Evolutionary conservation across 805 yeast genomes (phyloP), one percentile per base, ranked within the genome.

Genomic region (Candida boidinii): DNA sequence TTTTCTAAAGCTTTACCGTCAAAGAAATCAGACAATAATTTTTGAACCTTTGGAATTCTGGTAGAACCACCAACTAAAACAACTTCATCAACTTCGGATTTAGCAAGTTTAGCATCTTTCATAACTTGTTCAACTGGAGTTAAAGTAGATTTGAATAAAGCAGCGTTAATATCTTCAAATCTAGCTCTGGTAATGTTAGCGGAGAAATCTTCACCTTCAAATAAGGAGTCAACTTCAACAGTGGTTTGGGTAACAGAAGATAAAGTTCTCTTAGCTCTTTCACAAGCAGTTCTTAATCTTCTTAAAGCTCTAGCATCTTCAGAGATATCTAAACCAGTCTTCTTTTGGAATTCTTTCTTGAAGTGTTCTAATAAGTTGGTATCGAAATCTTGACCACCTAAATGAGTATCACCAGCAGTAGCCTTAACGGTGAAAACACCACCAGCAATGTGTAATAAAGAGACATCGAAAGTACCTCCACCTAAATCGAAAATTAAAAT

Each of bases 371-470:
- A 82, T 62, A 90, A 74, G 80, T 88, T 84, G 74, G 87, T 81
- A 71, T 88, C 97, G 67, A 88, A 88, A 71, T 88, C 97, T 76
- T 88, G 95, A 77, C 97, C 97, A 78, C 97, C 97, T 71, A 88
- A 80, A 70, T 88, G 97, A 53, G 97, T 88, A 73, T 88, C 96
- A 85, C 97, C 97, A 55, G 96, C 95, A 49, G 96, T 87, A 49
- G 96, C 87, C 75, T 87, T 87, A 53, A 87, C 96, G 63, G 87
- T 90, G 74, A 87, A 87, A 55, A 87, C 85, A 69, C 96, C 96
- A 58, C 87, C 96, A 58, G 86, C 94, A 57, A 87, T 84, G 61
- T 88, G 78, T 60, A 87, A 73, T 45, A 87, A 73, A 33, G 96
- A 88, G 37, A 87, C 96, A 83, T 87, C 96, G 71, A 87, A 87